phyloP scores from a whole-genome alignment of 139 green algal genomes.

The Chlorella sp. region DNA sequence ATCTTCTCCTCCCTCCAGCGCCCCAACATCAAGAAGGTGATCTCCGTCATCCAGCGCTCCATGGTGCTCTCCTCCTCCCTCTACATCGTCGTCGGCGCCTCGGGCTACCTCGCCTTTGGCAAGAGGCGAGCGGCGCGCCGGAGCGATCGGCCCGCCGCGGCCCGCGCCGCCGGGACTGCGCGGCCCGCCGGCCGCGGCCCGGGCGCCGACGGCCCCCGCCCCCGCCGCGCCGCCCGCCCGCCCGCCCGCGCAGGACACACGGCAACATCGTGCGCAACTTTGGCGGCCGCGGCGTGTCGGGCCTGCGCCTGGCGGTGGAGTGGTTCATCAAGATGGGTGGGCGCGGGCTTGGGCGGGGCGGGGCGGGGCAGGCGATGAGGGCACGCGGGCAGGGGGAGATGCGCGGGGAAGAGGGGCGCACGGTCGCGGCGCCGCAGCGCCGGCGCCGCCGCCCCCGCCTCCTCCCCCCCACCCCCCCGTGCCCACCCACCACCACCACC shows the following conservation, averaged over 20 bases:
- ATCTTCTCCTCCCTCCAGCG: constrained; percentile 67
- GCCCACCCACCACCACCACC: no score
- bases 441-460: no score
- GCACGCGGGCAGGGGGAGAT: no score
- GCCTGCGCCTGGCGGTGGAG: constrained; percentile 65
- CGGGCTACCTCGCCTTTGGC: constrained; percentile 75
- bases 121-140: constrained; percentile 22
- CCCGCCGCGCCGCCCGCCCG: neutral
- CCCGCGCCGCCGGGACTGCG: no score
- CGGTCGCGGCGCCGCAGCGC: no score
- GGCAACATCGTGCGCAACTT: constrained; percentile 85
- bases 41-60: constrained; percentile 36
- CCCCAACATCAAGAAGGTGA: constrained; percentile 47
- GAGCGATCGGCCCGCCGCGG: no score
- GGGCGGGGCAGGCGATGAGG: no score
- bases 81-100: constrained; percentile 74
- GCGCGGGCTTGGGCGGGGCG: no score
- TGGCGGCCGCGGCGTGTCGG: constrained; percentile 47
- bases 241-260: constrained; percentile 31
- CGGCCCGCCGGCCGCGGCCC: no score
- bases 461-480: no score
- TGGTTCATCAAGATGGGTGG: constrained; percentile 75
- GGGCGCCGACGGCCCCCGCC: no score
- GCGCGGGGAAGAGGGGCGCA: no score
- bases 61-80: constrained; percentile 36